Percentiles rank a stretch among this genome's conserved stretches.
Evolutionary conservation across 257 asterid genomes (phyloP).

Genomic region (Salvia splendens): DNA sequence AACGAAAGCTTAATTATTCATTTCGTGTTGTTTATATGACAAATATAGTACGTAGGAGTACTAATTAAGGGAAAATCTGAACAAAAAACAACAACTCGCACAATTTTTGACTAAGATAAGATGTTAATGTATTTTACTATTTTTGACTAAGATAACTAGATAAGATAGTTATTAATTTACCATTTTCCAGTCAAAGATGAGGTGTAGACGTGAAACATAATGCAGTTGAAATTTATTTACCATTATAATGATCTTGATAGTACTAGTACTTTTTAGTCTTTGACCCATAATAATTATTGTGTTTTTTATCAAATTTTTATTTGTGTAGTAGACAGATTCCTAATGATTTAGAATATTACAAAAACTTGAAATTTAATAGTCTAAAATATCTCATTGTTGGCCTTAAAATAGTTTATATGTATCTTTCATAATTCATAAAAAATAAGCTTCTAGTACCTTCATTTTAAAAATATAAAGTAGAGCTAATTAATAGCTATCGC

Average conservation of each 20-base stretch:
- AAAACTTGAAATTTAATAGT: not conserved
- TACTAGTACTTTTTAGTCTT: not conserved
- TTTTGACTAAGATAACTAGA: constrained; percentile 30
- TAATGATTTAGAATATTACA: not conserved
- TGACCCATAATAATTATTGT: not conserved
- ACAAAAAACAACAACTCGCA: too few relatives aligned
- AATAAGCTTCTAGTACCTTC: not conserved
- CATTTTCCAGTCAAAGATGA: constrained; percentile 14
- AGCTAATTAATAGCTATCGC: not conserved
- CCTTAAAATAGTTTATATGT: not conserved
- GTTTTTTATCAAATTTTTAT: not conserved
- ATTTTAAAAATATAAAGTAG: not conserved
- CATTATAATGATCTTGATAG: not conserved
- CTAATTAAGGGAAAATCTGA: too few relatives aligned
- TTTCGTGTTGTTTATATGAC: not conserved
- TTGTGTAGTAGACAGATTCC: not conserved
- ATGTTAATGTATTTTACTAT: not conserved
- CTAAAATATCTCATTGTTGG: not conserved
- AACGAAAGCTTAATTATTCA: too few relatives aligned
- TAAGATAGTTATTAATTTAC: not conserved
- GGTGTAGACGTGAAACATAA: constrained; percentile 15
- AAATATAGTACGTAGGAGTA: too few relatives aligned
- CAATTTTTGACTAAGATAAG: constrained; percentile 28
- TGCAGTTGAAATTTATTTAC: constrained; percentile 24
- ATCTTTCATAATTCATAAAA: not conserved